Base-by-base conservation (phyloP, 2,329 filamentous ascomycete genomes). In the Ceratocystis variospora region DNA sequence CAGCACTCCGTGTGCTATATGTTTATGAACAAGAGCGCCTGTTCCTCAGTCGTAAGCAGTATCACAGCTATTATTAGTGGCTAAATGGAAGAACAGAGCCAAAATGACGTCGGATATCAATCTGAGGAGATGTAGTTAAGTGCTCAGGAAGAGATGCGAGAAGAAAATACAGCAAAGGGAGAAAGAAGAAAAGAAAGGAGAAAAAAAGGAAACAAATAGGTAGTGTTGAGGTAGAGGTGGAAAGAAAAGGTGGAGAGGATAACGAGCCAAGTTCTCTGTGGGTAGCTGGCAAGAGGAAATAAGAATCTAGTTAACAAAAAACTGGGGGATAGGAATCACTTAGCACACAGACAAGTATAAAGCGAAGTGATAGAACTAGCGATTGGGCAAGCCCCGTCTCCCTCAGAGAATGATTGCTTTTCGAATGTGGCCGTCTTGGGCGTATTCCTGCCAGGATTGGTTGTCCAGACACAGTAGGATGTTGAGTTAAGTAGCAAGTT, bases 1-100 rank as follows among this genome's bases (percentile, higher is more conserved):
- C n/a, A 41, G 53, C 63, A 41, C 63, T 61, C 50, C 22, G 53
- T 65, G 15, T 61, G 48, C 63, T 65, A 37, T 44, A 61, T 12
- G 48, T 19, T 28, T 25, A 61, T 15, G n/a, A 17, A 25, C 12
- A 65, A 33, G 6, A 41, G 63, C 53, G 63, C 63, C 37, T 65
- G 63, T 65, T 48, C 37, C 22, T 37, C 25, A 17, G 5, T 37
- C 44, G 25, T 59, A 41, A 19, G 15, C n/a, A 8, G 50, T 57
- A 59, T 59, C 33, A 64, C 31, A 15, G 48, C 19, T 28, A 17
- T 25, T 55, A 3, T 31, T 31, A 19, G 22, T 5, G 12, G 8
- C 2, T 17, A 33, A 17, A 7, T 2, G 28, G n/a, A 28, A 31
- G 17, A 33, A 37, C n/a, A 59, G 17, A 8, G 25, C 1, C 28